Evolutionary conservation across 768 basidiomycete species (phyloP), one percentile per base, ranked within the genome.

Genomic region (Strobilomyces dryophilus): DNA sequence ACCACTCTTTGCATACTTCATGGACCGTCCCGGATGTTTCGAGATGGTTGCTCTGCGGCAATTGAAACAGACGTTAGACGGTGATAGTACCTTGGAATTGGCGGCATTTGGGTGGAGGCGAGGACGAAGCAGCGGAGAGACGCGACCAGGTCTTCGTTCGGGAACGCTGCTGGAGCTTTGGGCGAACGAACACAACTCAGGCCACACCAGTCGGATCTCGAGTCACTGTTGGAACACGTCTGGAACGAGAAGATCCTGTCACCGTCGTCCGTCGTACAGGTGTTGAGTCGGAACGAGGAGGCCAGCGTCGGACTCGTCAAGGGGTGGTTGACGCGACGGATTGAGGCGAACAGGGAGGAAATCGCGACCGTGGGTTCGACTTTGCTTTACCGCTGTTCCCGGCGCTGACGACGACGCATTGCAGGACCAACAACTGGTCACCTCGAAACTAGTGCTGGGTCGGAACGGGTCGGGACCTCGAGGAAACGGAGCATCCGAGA

Each of bases 81-180:
- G 66, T 6, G 31, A 40, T 1, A 57, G 52, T 42, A 32, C 34
- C n/a, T 43, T 37, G 3, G 64, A 64, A 11, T 45, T 57, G 1
- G 51, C 65, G 12, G 7, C 54, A n/a, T 2, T 58, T 61, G 24
- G 49, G 56, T 10, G 54, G 60, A 29, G 57, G 56, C 46, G 53
- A 73, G 3, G 81, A 81, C 39, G 79, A 80, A 45, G 72, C 74
- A 27, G 65, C 69, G 0, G 88, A 89, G 55, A 76, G 74, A 61
- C 67, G 69, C 8, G 91, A 94, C 63, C 92, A 92, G 62, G 76
- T 80, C 9, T 87, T 92, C 0, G 85, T 98, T 4, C 98, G 95
- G 95, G 97, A 95, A 97, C 95, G 11, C 76, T 98, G 3, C 73
- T 98, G 54, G 95, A 99, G 71, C 79, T 99, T 10, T 98, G n/a